A percentile compares a stretch with the other conserved stretches of the same genome.
These are phyloP conservation scores for Solanum rostratum DNA, from an alignment of 257 asterid species.

Conservation along the genomic window DNA sequence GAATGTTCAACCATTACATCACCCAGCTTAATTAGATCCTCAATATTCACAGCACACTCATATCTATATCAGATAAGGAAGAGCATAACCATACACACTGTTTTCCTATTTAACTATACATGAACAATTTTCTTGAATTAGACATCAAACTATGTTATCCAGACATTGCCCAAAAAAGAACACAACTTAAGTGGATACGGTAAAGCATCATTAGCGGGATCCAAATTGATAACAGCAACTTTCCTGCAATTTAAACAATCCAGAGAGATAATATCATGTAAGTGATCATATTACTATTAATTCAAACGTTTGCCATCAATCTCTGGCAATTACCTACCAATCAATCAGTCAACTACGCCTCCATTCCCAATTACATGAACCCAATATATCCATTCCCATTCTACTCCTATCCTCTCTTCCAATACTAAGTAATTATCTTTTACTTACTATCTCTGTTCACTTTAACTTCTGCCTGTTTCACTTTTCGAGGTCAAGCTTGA, in stretches of 20 bases:
- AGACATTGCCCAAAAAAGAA: not conserved
- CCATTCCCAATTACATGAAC: not conserved
- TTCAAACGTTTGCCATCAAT: not conserved
- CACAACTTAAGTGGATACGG: conserved; percentile 58
- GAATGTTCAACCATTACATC: conserved; percentile 94
- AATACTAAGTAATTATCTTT: not conserved
- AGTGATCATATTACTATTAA: not conserved
- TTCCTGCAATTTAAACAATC: conserved; percentile 48
- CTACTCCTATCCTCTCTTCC: not conserved
- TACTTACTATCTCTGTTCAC: no score
- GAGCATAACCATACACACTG: not conserved
- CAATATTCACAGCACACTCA: conserved; percentile 85
- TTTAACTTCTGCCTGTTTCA: no score
- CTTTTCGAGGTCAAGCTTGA: no score
- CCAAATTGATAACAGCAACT: conserved; percentile 88
- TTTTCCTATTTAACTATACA: not conserved
- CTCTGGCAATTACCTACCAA: not conserved
- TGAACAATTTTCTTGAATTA: not conserved
- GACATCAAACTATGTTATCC: not conserved
- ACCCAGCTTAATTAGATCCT: conserved; percentile 74
- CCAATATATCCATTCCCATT: not conserved
- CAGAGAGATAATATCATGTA: not conserved
- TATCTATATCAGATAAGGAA: conserved; percentile 58
- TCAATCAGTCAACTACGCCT: not conserved
- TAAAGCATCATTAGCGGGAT: conserved; percentile 91